These are phyloP conservation scores for Eimeria necatrix DNA, from an alignment of 169 alveolate genomes.

Conservation along the genomic window DNA sequence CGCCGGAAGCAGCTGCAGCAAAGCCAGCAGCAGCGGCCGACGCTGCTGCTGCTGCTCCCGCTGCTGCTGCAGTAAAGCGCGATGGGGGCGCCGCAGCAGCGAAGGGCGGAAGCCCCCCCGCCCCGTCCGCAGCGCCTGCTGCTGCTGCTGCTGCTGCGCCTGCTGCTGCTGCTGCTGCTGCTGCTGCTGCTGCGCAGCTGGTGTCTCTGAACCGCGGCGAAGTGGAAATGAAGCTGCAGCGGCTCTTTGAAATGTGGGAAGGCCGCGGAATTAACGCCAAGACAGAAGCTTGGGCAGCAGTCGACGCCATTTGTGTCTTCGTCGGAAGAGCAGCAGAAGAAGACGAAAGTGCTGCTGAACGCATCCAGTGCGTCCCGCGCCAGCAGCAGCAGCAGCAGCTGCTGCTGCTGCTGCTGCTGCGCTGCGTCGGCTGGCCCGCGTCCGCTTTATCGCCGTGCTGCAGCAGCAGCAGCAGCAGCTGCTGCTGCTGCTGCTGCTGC, in stretches of 20 bases:
- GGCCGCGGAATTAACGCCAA: not conserved
- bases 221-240: not conserved
- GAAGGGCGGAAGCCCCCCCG: not conserved
- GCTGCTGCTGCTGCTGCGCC: too few species aligned
- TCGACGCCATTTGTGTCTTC: not conserved
- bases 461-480: not conserved
- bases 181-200: not conserved
- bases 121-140: not conserved
- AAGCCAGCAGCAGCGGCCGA: not conserved
- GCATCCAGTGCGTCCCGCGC: conserved; percentile 16
- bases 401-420: too few species aligned
- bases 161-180: not conserved
- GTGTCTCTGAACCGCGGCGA: not conserved
- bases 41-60: not conserved
- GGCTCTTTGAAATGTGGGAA: not conserved
- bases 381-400: not conserved
- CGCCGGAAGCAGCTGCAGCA: not conserved
- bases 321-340: not conserved
- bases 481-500: not conserved
- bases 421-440: too few species aligned
- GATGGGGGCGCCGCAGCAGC: not conserved
- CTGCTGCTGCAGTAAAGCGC: too few species aligned
- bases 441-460: too few species aligned
- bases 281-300: not conserved
- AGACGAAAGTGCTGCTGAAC: conserved; percentile 23